phyloP scores from a whole-genome alignment of 352 stramenopile genomes.

The Pythium phragmiticola region DNA sequence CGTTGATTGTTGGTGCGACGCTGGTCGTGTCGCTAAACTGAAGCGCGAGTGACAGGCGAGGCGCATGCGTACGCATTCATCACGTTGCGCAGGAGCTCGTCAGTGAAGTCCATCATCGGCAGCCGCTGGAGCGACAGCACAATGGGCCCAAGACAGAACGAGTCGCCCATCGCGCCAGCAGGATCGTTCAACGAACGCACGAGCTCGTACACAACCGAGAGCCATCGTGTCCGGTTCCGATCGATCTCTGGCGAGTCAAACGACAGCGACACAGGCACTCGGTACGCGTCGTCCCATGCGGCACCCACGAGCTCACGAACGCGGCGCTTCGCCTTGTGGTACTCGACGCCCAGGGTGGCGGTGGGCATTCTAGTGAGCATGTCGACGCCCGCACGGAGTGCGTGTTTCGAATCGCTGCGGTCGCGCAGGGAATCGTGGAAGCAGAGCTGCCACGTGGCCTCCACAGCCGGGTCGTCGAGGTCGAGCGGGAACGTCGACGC shows the following conservation, averaged over 20 bases:
- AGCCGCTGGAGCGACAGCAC: not conserved
- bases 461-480: not conserved
- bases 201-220: slow-evolving; percentile 14
- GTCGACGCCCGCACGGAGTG: slow-evolving; percentile 5
- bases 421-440: not conserved
- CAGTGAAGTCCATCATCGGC: slow-evolving; percentile 5
- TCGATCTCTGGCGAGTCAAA: not conserved
- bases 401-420: slow-evolving; percentile 4
- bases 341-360: slow-evolving; percentile 3
- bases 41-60: not conserved
- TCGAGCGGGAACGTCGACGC: slow-evolving; percentile 1
- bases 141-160: slow-evolving; percentile 1
- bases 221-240: slow-evolving; percentile 1
- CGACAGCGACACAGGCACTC: slow-evolving; percentile 4
- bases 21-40: not conserved
- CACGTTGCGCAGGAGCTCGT: slow-evolving; percentile 2
- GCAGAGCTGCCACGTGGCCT: slow-evolving; percentile 7
- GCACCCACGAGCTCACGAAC: not conserved
- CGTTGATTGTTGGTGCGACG: slow-evolving; percentile 13
- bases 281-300: slow-evolving; percentile 9
- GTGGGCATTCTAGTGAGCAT: slow-evolving; percentile 10
- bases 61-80: not conserved
- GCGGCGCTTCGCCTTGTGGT: slow-evolving; percentile 1
- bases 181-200: slow-evolving; percentile 6
- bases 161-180: not conserved